Percentiles rank a stretch among this genome's conserved stretches.
These are phyloP conservation scores for Cladophialophora bantiana DNA, from an alignment of 2,329 filamentous ascomycete species.

Conservation along the genomic window DNA sequence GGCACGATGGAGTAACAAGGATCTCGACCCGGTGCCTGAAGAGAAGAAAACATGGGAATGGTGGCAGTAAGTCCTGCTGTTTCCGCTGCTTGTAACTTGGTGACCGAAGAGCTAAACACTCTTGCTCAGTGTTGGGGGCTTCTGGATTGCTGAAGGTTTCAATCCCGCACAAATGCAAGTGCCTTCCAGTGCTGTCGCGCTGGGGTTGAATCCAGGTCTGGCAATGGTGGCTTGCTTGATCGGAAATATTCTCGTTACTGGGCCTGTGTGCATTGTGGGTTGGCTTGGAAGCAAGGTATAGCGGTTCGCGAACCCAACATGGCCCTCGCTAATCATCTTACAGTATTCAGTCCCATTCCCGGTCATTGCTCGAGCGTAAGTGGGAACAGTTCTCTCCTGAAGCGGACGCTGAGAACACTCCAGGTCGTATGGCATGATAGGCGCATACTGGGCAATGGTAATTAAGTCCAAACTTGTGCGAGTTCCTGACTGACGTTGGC, in stretches of 20 bases:
- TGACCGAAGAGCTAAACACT: not conserved
- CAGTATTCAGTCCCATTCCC: conserved; percentile 56
- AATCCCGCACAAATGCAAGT: conserved; percentile 64
- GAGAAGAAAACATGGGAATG: conserved; percentile 24
- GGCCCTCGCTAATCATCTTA: not conserved
- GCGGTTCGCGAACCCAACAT: conserved; percentile 51
- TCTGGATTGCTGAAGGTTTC: conserved; percentile 62
- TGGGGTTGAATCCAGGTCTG: conserved; percentile 55
- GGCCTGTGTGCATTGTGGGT: conserved; percentile 66
- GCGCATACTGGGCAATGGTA: conserved; percentile 25
- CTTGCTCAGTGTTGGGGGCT: conserved; percentile 43
- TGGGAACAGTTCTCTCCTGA: conserved; percentile 25
- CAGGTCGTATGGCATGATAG: conserved; percentile 51
- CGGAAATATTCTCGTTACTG: conserved; percentile 52
- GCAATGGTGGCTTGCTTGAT: conserved; percentile 27
- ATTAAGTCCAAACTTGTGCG: not conserved
- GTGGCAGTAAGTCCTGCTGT: conserved; percentile 19
- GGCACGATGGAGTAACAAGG: conserved; percentile 53
- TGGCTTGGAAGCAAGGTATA: conserved; percentile 53
- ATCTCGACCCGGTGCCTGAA: conserved; percentile 52
- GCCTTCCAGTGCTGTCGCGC: conserved; percentile 56
- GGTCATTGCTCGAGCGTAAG: conserved; percentile 59
- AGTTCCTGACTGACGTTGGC: not conserved
- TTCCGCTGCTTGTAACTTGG: not conserved
- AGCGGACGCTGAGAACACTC: conserved; percentile 63